Evolutionary conservation across 169 alveolate genomes (phyloP).

Genomic region (Eimeria maxima): DNA sequence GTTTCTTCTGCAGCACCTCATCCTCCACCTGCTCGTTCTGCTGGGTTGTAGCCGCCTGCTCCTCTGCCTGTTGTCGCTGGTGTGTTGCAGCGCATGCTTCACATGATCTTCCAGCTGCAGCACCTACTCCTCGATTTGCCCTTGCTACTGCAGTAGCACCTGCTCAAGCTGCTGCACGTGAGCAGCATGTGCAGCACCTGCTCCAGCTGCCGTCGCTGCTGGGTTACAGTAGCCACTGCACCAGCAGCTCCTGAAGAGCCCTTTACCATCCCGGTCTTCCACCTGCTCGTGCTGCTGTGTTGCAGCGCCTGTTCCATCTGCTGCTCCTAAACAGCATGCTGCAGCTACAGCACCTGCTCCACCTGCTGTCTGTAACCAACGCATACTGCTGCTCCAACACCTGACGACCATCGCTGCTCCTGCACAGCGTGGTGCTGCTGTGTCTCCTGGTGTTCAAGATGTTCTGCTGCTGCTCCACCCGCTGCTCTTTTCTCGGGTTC

Average conservation of each 20-base stretch:
- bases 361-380: too few relatives aligned
- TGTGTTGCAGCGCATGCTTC: too few relatives aligned
- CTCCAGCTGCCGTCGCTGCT: neutral
- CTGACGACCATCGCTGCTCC: too few relatives aligned
- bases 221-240: neutral
- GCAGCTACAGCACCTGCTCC: neutral
- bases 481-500: neutral
- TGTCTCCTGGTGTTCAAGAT: too few relatives aligned
- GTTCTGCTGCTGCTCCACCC: conserved; percentile 5
- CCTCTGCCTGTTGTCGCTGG: too few relatives aligned
- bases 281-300: too few relatives aligned
- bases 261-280: too few relatives aligned
- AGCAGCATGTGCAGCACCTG: neutral
- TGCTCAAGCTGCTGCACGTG: too few relatives aligned
- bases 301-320: neutral
- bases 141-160: neutral
- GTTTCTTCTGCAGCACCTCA: neutral
- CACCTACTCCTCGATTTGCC: neutral
- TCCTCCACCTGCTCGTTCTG: neutral
- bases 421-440: neutral
- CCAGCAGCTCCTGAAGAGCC: neutral
- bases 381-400: too few relatives aligned
- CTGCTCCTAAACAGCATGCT: neutral
- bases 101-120: neutral
- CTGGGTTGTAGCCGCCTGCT: neutral